A percentile compares a stretch with the other conserved stretches of the same genome.
phyloP scores from a whole-genome alignment of 176 grass and related monocot species.

The Elaeis guineensis region DNA sequence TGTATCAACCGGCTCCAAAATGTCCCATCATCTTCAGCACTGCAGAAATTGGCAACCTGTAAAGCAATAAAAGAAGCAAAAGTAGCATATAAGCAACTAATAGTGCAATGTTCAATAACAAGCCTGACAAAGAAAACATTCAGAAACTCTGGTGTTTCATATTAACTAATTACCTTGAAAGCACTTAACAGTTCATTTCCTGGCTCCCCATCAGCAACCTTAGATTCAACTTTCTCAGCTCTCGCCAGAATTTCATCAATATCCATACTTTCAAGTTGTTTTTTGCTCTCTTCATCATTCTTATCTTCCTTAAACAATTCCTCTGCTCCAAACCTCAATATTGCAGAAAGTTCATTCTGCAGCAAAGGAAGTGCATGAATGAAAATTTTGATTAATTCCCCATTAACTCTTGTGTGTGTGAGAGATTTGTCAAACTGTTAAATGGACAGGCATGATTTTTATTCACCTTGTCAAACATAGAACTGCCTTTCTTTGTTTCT shows the following conservation, averaged over 20 bases:
- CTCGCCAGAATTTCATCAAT: conserved; percentile 99
- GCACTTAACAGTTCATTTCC: conserved; percentile 92
- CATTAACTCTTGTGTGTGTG: too few species aligned
- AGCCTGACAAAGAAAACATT: not conserved
- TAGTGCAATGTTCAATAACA: too few species aligned
- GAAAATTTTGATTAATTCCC: too few species aligned
- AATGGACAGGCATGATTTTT: too few species aligned
- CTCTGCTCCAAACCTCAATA: conserved; percentile 94
- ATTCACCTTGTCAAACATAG: conserved; percentile 88
- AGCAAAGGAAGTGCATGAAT: conserved; percentile 5
- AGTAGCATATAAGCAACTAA: too few species aligned
- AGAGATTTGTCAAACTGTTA: too few species aligned
- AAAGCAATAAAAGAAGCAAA: conserved; percentile 18
- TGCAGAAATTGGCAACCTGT: conserved; percentile 96
- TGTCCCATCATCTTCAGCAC: conserved; percentile 84
- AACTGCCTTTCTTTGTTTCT: conserved; percentile 94
- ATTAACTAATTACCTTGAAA: conserved; percentile 76
- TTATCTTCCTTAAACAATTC: conserved; percentile 99
- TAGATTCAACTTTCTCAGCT: conserved; percentile 96
- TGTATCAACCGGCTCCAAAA: conserved; percentile 99
- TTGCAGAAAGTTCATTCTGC: conserved; percentile 99
- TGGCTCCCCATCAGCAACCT: conserved; percentile 63
- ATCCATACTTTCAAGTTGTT: conserved; percentile 90
- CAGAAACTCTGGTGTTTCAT: conserved; percentile 5
- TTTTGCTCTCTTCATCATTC: conserved; percentile 87